Conservation (phyloP, 441 rosid species). For the Erodium texanum region DNA sequence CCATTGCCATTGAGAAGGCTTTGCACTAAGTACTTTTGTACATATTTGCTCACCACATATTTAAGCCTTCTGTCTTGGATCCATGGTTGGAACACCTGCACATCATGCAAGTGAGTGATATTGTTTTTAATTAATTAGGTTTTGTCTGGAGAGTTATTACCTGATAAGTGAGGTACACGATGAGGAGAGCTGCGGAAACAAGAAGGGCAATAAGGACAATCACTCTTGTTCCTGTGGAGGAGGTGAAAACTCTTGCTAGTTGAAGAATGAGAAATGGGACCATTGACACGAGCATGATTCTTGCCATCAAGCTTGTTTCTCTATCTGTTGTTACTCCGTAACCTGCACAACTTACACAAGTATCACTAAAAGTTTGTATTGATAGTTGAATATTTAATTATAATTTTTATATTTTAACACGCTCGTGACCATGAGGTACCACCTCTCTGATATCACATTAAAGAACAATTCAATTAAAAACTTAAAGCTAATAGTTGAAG, state of each 20-base stretch:
- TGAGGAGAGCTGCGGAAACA: constrained; percentile 23
- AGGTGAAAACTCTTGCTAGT: constrained; percentile 27
- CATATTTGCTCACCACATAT: constrained; percentile 22
- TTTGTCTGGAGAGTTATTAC: too few species aligned
- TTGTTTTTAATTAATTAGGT: too few species aligned
- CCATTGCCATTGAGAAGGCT: constrained; percentile 23
- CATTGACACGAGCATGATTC: constrained; percentile 31
- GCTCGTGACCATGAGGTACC: too few species aligned
- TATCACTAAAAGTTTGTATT: too few species aligned
- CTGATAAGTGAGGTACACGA: constrained; percentile 32
- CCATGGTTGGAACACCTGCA: constrained; percentile 45
- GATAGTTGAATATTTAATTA: too few species aligned
- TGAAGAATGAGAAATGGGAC: constrained; percentile 41
- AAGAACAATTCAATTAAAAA: too few species aligned
- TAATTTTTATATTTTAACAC: too few species aligned
- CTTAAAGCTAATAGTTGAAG: too few species aligned
- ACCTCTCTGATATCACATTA: too few species aligned
- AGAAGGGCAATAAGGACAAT: constrained; percentile 29
- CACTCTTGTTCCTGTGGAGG: constrained; percentile 21
- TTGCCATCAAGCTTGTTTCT: constrained; percentile 30
- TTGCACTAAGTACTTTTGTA: constrained; percentile 16
- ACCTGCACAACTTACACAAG: constrained; percentile 21
- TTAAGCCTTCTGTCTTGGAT: constrained; percentile 34
- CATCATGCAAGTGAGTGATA: too few species aligned
- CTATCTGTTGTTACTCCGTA: constrained; percentile 36